Base-by-base conservation (phyloP, 352 stramenopile genomes). In the Phytophthora sansomeana region DNA sequence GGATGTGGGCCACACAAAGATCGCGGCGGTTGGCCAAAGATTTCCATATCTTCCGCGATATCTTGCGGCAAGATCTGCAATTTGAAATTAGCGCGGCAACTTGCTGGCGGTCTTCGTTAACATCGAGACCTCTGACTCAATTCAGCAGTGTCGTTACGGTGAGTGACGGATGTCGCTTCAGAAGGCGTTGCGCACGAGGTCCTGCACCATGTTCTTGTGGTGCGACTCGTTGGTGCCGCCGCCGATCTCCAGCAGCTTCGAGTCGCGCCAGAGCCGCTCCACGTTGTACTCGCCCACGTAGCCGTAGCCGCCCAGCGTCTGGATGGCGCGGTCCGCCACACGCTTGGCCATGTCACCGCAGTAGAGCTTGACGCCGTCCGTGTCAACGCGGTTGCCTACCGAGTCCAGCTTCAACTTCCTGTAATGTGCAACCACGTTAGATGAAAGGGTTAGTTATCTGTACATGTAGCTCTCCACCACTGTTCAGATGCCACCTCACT, bases 201-300 rank as follows among this genome's bases (percentile, higher is more conserved):
- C 85, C 44, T 86, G 85, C 60, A 90, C 90, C 94, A 99, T 99
- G 76, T 99, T 99, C 80, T 99, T 99, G 78, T 99, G 96, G 72
- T 99, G 97, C 46, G 94, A 98, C 79, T 99, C 97, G 67, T 99
- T 98, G 21, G 98, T 99, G 52, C 98, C 98, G 52, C 97, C 98
- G 46, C 98, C 98, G 74, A 99, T 99, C 83, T 99, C 98, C n/a
- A 99, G 78, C 51, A 99, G 75, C 79, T 99, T 99, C 11, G 97
- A 93, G 91, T 99, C 98, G 58, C 97, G 88, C 97, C 97, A 99
- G 3, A 99, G 82, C 48, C 97, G 83, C 84, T 99, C 98, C 10
- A 99, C 97, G 59, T 93, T 95, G 78, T 99, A 99, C 75, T 99
- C 98, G 51, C 97, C 97, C n/a, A 98, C 92, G 82, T 99, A 99